Percentiles rank a stretch among this genome's conserved stretches.
These are phyloP conservation scores for Climacium dendroides DNA, from an alignment of 225 moss, liverwort and hornwort species.

Conservation along the genomic window DNA sequence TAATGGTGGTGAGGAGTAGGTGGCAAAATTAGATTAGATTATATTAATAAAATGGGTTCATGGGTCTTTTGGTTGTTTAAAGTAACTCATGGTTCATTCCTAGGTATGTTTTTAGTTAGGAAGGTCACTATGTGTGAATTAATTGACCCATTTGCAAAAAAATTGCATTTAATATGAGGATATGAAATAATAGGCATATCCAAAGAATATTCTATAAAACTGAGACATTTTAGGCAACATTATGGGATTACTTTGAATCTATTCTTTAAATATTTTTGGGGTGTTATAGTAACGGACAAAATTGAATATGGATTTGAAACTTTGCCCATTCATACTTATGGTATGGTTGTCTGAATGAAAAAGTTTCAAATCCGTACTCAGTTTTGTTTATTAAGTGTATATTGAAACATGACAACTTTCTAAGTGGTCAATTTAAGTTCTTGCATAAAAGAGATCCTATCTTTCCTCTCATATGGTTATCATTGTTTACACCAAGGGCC, in stretches of 20 bases:
- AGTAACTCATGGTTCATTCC: not conserved
- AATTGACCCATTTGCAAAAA: rapidly evolving
- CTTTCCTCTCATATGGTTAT: not conserved
- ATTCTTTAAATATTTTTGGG: not conserved
- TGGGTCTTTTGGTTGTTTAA: too few relatives aligned
- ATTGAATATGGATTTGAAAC: too few relatives aligned
- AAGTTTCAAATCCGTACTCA: too few relatives aligned
- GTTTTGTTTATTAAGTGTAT: too few relatives aligned
- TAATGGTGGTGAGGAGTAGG: too few relatives aligned
- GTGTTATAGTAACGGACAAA: too few relatives aligned
- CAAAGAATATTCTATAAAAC: not conserved
- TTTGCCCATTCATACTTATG: too few relatives aligned
- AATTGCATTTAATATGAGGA: not conserved
- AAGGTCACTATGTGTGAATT: rapidly evolving
- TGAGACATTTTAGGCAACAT: too few relatives aligned
- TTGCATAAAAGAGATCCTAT: not conserved
- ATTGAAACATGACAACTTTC: too few relatives aligned
- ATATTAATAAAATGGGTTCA: too few relatives aligned
- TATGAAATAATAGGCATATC: not conserved
- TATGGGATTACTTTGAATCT: not conserved
- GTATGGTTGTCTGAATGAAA: too few relatives aligned
- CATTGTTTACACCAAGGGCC: rapidly evolving
- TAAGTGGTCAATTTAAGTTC: rapidly evolving
- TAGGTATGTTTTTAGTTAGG: rapidly evolving
- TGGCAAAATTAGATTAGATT: too few relatives aligned